phyloP scores from a whole-genome alignment of 2,329 filamentous ascomycete species.

The Colletotrichum viniferum region DNA sequence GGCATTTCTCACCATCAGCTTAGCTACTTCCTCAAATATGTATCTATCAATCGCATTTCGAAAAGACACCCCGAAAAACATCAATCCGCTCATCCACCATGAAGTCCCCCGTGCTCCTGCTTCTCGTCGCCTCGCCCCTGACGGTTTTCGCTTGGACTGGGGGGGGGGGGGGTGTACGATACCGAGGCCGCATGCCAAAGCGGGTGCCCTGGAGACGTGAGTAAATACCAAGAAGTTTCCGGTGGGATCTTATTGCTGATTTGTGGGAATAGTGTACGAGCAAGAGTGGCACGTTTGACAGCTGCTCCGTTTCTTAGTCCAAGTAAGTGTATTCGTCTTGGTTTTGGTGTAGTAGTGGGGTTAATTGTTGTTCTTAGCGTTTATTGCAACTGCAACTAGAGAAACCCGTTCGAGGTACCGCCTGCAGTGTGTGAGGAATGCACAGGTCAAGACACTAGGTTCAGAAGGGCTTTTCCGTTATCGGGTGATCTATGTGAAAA shows the following conservation, averaged over 20 bases:
- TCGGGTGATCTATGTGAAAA: too few species aligned
- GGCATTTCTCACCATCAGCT: background rate
- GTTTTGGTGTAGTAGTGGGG: accelerated
- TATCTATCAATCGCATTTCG: background rate
- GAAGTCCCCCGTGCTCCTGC: background rate
- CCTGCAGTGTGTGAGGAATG: background rate
- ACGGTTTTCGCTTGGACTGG: background rate
- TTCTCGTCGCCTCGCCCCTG: background rate
- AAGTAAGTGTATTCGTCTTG: background rate
- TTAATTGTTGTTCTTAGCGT: background rate
- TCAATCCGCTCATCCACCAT: background rate
- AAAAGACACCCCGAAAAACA: background rate
- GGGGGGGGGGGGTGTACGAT: accelerated
- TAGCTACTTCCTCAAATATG: accelerated
- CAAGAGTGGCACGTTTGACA: background rate
- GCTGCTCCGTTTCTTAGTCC: too few species aligned
- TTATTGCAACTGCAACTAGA: background rate
- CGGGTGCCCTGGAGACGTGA: background rate
- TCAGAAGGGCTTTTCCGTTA: background rate
- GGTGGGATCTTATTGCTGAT: background rate
- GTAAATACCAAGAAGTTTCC: background rate
- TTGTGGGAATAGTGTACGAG: background rate
- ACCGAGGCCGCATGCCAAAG: background rate
- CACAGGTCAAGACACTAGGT: background rate
- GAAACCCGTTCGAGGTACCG: too few species aligned